Base-by-base conservation (phyloP, 1,284 basidiomycete species). In the Leccinum griseonigrum region DNA sequence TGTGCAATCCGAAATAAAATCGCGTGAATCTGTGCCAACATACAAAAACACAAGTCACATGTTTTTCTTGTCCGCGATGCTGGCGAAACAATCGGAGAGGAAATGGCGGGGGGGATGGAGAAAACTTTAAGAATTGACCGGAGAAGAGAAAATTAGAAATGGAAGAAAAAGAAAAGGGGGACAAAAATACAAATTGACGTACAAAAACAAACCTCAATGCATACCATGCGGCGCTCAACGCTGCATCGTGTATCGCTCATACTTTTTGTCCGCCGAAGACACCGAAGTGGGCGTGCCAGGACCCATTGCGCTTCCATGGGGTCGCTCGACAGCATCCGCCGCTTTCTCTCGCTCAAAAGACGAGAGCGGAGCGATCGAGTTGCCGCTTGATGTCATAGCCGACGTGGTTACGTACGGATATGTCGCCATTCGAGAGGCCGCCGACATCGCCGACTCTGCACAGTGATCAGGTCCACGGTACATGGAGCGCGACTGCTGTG, bases 341-440 rank as follows among this genome's bases (percentile, higher is more conserved):
- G 62, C 65, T 54, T 67, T 72, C 46, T 85, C 84, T 57, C 85
- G 81, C 66, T 87, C 85, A 69, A 81, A 86, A 1, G 84, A 86
- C 43, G 84, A 75, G 1, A 81, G 76, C 26, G 73, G 72, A 16
- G 72, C 51, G 43, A 71, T 70, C 28, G 67, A 53, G 3, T 60
- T 69, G 16, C 68, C 68, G 9, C 66, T 68, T 3, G 72, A 61
- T 22, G 64, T 14, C 51, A 72, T 61, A 22, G 68, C 65, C 7
- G 73, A 63, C 29, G 74, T 61, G 43, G 75, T 72, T 53, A 77
- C 68, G 59, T 80, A 78, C 22, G 72, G 66, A 38, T 77, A 69
- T 51, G 73, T 53, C 43, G 58, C 59, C 60, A 74, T 64, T 62
- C 74, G 72, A 52, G 74, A 66, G 18, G 43, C 18, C 18, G 43